A percentile compares a stretch with the other conserved stretches of the same genome.
phyloP scores from a whole-genome alignment of 768 basidiomycete species.

The Pulveroboletus sp. region DNA sequence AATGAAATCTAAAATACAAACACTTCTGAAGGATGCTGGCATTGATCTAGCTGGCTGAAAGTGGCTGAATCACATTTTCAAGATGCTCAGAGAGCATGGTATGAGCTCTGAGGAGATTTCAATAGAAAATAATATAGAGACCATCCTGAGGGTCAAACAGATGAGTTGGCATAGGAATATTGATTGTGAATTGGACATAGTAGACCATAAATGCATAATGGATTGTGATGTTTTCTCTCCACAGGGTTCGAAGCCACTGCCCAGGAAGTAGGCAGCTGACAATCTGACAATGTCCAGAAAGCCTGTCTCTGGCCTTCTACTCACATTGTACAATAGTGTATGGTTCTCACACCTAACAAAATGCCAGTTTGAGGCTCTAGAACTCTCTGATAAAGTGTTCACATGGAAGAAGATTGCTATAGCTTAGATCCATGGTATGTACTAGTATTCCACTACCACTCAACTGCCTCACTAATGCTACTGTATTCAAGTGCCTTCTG shows the following conservation, averaged over 20 bases:
- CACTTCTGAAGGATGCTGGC: neutral
- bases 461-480: too few relatives aligned
- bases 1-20: neutral
- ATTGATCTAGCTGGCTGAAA: neutral
- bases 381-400: too few relatives aligned
- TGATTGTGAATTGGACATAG: too few relatives aligned
- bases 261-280: neutral
- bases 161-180: slow-evolving; percentile 6
- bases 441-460: too few relatives aligned
- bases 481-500: too few relatives aligned
- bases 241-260: neutral
- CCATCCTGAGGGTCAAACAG: slow-evolving; percentile 2
- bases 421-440: too few relatives aligned
- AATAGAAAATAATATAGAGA: slow-evolving; percentile 2
- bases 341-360: neutral
- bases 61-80: slow-evolving; percentile 4
- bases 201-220: neutral
- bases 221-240: neutral
- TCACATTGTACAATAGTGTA: neutral
- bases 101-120: slow-evolving; percentile 15
- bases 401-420: too few relatives aligned
- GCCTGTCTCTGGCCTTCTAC: neutral
- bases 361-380: neutral
- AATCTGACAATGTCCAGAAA: neutral
- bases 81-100: slow-evolving; percentile 6